Percentiles rank a stretch among this genome's conserved stretches.
These are phyloP conservation scores for Kingdonia uniflora DNA, from an alignment of 164 flowering plant genomes.

Conservation along the genomic window DNA sequence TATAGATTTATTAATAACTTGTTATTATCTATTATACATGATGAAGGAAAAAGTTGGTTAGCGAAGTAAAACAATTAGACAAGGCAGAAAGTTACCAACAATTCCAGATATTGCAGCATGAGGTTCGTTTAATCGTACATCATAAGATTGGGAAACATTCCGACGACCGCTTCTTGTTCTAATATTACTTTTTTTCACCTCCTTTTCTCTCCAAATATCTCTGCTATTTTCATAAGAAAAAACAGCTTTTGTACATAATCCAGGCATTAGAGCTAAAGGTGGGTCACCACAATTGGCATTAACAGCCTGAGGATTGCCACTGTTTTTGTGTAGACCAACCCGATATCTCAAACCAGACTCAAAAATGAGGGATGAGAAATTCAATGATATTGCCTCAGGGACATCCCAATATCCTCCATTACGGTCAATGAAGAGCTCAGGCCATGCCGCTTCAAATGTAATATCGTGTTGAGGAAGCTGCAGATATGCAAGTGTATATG, in stretches of 20 bases:
- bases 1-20: too few species aligned
- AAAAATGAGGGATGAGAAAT: slow-evolving; percentile 49
- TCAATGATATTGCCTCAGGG: slow-evolving; percentile 65
- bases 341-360: slow-evolving; percentile 66
- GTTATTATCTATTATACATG: too few species aligned
- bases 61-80: background rate
- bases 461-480: slow-evolving; percentile 82
- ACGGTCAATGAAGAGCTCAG: slow-evolving; percentile 66
- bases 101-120: slow-evolving; percentile 71
- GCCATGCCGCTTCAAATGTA: slow-evolving; percentile 83
- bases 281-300: slow-evolving; percentile 23
- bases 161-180: slow-evolving; percentile 27
- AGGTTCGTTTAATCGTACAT: slow-evolving; percentile 60
- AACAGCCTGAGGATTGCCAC: slow-evolving; percentile 44
- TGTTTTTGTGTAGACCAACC: slow-evolving; percentile 60
- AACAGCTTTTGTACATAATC: slow-evolving; percentile 72
- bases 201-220: slow-evolving; percentile 71
- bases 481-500: slow-evolving; percentile 9
- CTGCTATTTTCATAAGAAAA: slow-evolving; percentile 64
- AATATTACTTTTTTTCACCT: slow-evolving; percentile 27
- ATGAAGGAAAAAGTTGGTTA: too few species aligned
- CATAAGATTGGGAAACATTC: slow-evolving; percentile 42
- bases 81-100: slow-evolving; percentile 38
- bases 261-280: slow-evolving; percentile 68
- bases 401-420: slow-evolving; percentile 83